Evolutionary conservation across 768 basidiomycete genomes (phyloP).

Genomic region (Suillus subaureus): DNA sequence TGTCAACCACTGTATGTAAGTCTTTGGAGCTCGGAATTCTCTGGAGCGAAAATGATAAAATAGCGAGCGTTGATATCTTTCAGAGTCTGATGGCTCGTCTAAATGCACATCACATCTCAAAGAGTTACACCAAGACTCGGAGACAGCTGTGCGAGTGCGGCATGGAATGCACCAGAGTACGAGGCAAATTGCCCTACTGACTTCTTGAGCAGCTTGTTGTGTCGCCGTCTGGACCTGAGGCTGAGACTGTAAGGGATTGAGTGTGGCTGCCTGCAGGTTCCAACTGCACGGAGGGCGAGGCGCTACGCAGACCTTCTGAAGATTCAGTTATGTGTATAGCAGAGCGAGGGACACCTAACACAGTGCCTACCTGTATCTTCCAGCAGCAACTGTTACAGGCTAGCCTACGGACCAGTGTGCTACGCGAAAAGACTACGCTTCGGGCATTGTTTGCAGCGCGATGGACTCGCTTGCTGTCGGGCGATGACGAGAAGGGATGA

Average conservation of each 20-base stretch:
- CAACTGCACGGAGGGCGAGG: no score
- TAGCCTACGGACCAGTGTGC: not conserved
- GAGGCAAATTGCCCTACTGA: not conserved
- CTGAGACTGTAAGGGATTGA: no score
- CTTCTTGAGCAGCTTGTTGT: not conserved
- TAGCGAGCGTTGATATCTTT: not conserved
- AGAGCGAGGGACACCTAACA: not conserved
- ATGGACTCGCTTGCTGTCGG: not conserved
- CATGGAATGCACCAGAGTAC: not conserved
- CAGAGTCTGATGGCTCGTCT: not conserved
- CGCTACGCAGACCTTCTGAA: not conserved
- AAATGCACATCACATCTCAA: not conserved
- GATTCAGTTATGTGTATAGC: not conserved
- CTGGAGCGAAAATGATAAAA: not conserved
- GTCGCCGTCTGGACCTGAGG: not conserved
- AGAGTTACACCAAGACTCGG: not conserved
- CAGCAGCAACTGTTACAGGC: not conserved
- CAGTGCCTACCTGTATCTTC: not conserved
- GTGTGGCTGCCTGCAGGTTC: not conserved
- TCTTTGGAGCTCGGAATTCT: not conserved
- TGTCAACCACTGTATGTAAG: not conserved
- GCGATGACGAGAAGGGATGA: not conserved
- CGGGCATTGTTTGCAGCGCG: no score
- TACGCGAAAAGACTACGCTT: not conserved
- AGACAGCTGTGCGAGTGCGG: not conserved